phyloP scores from a whole-genome alignment of 371 early-diverging fungal species.

The Enterocytospora artemiae region DNA sequence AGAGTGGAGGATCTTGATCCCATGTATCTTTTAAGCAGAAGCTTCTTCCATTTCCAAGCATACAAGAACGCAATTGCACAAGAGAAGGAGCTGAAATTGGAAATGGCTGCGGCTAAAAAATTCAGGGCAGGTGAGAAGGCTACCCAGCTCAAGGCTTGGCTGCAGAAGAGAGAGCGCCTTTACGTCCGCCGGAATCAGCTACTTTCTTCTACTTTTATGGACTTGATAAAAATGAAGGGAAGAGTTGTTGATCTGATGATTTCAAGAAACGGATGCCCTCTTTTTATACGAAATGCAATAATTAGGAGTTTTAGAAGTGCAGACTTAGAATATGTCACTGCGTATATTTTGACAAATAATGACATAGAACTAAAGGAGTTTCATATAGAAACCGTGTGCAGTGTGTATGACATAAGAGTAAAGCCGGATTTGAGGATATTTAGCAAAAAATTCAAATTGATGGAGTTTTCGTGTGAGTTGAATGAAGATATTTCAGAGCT shows the following conservation, averaged over 20 bases:
- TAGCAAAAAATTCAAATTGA: slow-evolving; percentile 31
- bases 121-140: neutral
- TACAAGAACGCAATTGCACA: slow-evolving; percentile 33
- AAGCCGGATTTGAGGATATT: slow-evolving; percentile 38
- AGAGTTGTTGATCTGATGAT: slow-evolving; percentile 45
- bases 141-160: slow-evolving; percentile 2
- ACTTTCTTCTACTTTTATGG: neutral
- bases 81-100: slow-evolving; percentile 16
- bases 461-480: slow-evolving; percentile 8
- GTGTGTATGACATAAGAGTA: slow-evolving; percentile 32
- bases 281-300: slow-evolving; percentile 29
- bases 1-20: slow-evolving; percentile 90
- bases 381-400: slow-evolving; percentile 3
- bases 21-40: slow-evolving; percentile 78
- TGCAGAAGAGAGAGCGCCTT: slow-evolving; percentile 11
- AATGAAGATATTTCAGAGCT: slow-evolving; percentile 10
- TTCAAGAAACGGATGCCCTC: slow-evolving; percentile 21
- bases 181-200: slow-evolving; percentile 14
- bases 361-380: slow-evolving; percentile 12
- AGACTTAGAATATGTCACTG: no score
- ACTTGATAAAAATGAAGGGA: slow-evolving; percentile 21
- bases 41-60: slow-evolving; percentile 85
- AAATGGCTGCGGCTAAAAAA: neutral
- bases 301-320: no score
- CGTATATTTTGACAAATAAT: slow-evolving; percentile 11